Evolutionary conservation across 2,329 filamentous ascomycete species (phyloP).

Genomic region (Pseudogymnoascus sp.): DNA sequence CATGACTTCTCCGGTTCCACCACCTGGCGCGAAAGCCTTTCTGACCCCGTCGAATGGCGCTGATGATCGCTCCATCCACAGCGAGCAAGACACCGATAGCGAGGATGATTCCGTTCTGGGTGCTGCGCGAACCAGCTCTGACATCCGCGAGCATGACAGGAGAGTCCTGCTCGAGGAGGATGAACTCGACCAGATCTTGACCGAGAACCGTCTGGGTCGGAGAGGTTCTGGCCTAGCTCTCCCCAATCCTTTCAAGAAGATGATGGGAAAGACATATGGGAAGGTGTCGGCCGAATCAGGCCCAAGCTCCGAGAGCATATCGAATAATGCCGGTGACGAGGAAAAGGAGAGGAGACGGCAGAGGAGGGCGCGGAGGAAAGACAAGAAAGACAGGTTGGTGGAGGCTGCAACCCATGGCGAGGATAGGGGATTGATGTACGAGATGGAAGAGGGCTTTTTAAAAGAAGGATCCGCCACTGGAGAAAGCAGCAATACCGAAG

Average conservation of each 20-base stretch:
- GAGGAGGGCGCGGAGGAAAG: conserved; percentile 37
- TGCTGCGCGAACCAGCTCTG: conserved; percentile 57
- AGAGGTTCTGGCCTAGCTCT: conserved; percentile 20
- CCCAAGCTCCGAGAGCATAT: conserved; percentile 30
- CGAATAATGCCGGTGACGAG: neutral
- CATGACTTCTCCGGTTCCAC: neutral
- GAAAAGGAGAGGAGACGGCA: conserved; percentile 36
- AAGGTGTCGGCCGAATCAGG: conserved; percentile 39
- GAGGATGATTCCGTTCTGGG: conserved; percentile 64
- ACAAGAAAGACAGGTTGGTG: conserved; percentile 45
- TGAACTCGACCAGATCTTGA: conserved; percentile 54
- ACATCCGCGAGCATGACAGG: conserved; percentile 61
- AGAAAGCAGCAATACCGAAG: conserved; percentile 51
- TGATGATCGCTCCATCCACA: conserved; percentile 30
- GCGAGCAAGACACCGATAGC: conserved; percentile 67
- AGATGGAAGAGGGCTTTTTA: conserved; percentile 76
- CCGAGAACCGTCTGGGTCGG: conserved; percentile 38
- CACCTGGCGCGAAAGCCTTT: neutral
- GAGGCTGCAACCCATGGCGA: conserved; percentile 52
- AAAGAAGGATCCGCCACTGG: conserved; percentile 57
- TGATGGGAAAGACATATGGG: conserved; percentile 21
- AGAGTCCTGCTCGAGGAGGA: conserved; percentile 69
- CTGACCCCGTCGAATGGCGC: neutral
- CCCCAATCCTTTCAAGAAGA: conserved; percentile 33
- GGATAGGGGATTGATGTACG: conserved; percentile 72